Conservation (phyloP, 257 asterid species). For the Anisodus acutangulus region DNA sequence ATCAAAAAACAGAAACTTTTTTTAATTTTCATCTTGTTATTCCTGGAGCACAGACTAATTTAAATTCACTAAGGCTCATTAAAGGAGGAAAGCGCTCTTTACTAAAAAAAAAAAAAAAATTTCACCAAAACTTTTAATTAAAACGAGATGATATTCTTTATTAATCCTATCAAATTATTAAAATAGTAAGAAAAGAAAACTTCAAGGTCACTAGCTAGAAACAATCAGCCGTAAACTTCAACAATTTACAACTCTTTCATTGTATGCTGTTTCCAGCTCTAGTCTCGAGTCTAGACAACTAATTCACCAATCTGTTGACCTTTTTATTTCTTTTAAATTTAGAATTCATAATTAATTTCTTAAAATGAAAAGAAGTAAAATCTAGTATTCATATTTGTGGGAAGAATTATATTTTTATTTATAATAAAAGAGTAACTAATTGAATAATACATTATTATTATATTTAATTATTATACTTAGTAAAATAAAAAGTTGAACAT, state of each 20-base stretch:
- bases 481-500: no score
- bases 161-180: background rate
- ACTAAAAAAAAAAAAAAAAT: no score
- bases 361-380: no score
- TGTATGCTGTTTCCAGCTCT: background rate
- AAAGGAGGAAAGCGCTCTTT: fast-evolving
- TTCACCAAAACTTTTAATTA: background rate
- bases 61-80: no score
- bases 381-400: no score
- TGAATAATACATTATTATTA: no score
- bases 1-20: background rate
- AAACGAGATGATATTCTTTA: background rate
- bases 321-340: background rate
- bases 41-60: background rate
- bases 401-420: no score
- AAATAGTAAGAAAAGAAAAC: background rate
- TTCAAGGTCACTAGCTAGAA: background rate
- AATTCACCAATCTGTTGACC: background rate
- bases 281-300: background rate
- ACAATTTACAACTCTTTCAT: no score
- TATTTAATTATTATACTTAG: no score
- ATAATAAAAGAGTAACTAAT: no score
- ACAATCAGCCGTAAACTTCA: background rate
- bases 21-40: no score
- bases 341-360: background rate